Evolutionary conservation across 441 rosid species (phyloP).

Genomic region (Macaranga tanarius): DNA sequence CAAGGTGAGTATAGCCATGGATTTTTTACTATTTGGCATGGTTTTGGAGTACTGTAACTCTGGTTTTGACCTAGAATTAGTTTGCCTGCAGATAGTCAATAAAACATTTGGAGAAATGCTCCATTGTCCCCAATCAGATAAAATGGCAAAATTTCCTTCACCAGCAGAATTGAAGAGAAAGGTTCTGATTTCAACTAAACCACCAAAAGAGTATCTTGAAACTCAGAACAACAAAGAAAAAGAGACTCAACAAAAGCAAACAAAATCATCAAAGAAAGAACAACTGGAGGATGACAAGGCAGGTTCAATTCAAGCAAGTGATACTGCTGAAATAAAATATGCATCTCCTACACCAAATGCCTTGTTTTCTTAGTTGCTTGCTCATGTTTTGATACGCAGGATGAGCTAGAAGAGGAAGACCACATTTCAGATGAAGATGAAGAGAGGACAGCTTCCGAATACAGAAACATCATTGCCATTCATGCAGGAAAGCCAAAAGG

Average conservation of each 20-base stretch:
- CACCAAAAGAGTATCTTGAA: constrained; percentile 71
- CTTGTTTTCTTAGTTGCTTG: background rate
- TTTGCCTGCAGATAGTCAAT: constrained; percentile 50
- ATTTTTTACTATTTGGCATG: background rate
- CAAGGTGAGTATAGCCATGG: constrained; percentile 35
- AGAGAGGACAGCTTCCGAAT: constrained; percentile 43
- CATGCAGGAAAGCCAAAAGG: constrained; percentile 80
- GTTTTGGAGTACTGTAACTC: background rate
- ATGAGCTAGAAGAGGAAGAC: constrained; percentile 33
- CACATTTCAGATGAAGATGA: constrained; percentile 54
- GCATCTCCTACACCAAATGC: background rate
- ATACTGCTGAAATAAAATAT: constrained; percentile 24
- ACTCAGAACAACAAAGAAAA: constrained; percentile 25
- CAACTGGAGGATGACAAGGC: constrained; percentile 21
- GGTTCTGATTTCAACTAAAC: constrained; percentile 77
- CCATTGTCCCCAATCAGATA: constrained; percentile 35
- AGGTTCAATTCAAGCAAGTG: constrained; percentile 24
- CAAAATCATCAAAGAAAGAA: constrained; percentile 18
- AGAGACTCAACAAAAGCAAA: constrained; percentile 11
- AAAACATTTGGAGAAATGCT: constrained; percentile 50
- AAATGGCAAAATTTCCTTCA: constrained; percentile 52
- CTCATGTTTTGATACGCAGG: constrained; percentile 28
- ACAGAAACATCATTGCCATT: constrained; percentile 66
- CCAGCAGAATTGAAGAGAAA: constrained; percentile 60
- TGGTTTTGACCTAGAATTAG: background rate